Evolutionary conservation across 139 green algal genomes (phyloP).

Genomic region (Mesotaenium endlicherianum): DNA sequence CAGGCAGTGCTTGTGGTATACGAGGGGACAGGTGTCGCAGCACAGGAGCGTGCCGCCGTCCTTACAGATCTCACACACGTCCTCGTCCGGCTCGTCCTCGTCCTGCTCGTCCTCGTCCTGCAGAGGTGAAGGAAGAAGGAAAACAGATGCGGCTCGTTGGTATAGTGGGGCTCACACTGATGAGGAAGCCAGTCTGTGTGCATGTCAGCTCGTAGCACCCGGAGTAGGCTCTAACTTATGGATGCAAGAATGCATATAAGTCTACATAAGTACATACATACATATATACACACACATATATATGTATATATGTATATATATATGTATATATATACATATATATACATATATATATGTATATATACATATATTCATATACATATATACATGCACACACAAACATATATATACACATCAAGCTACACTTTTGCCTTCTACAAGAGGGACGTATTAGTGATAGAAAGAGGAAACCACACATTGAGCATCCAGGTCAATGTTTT

Average conservation of each 20-base stretch:
- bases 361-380: conserved; percentile 13
- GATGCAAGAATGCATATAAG: neutral
- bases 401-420: conserved; percentile 2
- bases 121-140: too few species aligned
- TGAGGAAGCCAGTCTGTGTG: too few species aligned
- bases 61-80: conserved; percentile 12
- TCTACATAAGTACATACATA: conserved; percentile 1
- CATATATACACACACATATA: conserved; percentile 6
- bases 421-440: neutral
- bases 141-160: too few species aligned
- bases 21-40: conserved; percentile 29
- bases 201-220: too few species aligned
- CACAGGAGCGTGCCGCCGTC: conserved; percentile 23
- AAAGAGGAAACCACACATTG: neutral
- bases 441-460: neutral
- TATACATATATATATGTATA: conserved; percentile 4
- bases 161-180: too few species aligned
- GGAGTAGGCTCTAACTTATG: too few species aligned
- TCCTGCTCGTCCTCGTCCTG: too few species aligned
- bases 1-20: conserved; percentile 43
- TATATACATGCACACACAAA: neutral
- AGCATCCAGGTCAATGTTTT: too few species aligned
- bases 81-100: neutral
- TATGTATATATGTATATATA: conserved; percentile 1
- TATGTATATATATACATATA: neutral